Base-by-base conservation (phyloP, 208 protist genomes). In the Acanthamoeba royreba region DNA sequence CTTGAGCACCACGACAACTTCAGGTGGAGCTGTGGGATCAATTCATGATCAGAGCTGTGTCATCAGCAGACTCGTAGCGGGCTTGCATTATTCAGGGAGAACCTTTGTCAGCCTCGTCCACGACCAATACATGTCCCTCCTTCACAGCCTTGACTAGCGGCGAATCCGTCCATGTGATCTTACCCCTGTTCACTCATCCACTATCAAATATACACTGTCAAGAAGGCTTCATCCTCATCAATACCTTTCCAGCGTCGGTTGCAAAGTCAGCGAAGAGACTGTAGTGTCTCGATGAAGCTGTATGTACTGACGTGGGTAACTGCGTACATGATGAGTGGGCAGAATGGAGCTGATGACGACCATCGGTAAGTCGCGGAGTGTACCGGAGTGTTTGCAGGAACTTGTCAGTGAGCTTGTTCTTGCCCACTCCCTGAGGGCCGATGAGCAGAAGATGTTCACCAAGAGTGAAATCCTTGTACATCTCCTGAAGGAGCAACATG, bases 351-450 rank as follows among this genome's bases (percentile, higher is more conserved):
- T 2, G 61, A 69, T 31, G 31, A 2, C 22, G 53, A 33, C n/a
- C n/a, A 19, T 7, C 0, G 5, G 31, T n/a, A 8, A 2, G 9
- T 11, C 13, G 63, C 2, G 5, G 31, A 38, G 33, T 28, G 1
- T 25, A 74, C 40, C 94, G 87, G 19, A 99, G 94, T 3, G 98
- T 96, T 15, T 97, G 92, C 5, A 99, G 95, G 66, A 99, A 98
- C n/a, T 97, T 94, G 93, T 99, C 98, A 45, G 98, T 93, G 63
- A 99, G 96, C 94, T 99, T 99, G 96, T 99, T 99, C 96, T 99
- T 99, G 45, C 98, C 98, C 35, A 99, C 98, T 33, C 98, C 97
- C 81, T 99, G 98, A 87, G 98, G 98, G 55, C 98, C 98, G 42
- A 99, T 98, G 45, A 99, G 96, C 19, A 99, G 97, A 33, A 99